Evolutionary conservation across 495 filamentous ascomycete species (phyloP), one percentile per base, ranked within the genome.

Genomic region (Xylaria telfairii): DNA sequence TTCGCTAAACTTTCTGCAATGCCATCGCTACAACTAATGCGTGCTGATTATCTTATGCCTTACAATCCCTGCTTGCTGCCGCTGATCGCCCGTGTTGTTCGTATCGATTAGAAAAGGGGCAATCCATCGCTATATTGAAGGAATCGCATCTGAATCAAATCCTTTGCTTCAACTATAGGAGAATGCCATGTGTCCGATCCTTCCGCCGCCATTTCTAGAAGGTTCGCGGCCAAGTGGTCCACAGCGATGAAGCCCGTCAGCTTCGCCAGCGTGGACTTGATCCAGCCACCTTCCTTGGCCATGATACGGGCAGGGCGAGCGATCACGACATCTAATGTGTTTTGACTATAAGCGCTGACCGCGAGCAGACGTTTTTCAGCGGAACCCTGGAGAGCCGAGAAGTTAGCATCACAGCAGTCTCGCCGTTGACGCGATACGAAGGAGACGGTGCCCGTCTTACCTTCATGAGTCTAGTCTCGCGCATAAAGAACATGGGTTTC

Each of bases 391-490:
- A 24, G 30, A 71, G 10, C 10, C 17, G 26, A 17, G 53, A 34
- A 28, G 67, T 72, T 46, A 75, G 49, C 32, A 68, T 42, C 39
- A 17, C 47, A 8, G 21, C n/a, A 37, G 34, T 21, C 47, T 32
- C 56, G 39, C 15, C 4, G 54, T 59, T 28, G 47, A 28, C 34
- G 34, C 28, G 9, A 24, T 24, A 39, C 21, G 37, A 32, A 51
- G 7, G 21, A 3, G 32, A 41, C 26, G 5, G 13, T 12, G n/a
- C 4, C 30, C 10, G 17, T 21, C 74, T 68, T 69, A 87, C 87
- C 66, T 86, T 81, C 26, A 86, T 80, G 7, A 74, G 79, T 44
- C 87, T 76, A 19, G 81, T 80, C 26, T 85, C 79, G 10, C 71
- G 64, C 70, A 83, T 68, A 70, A 86, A 82, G 71, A 78, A 80